phyloP scores from a whole-genome alignment of 2,329 filamentous ascomycete species.

The Capronia epimyces region DNA sequence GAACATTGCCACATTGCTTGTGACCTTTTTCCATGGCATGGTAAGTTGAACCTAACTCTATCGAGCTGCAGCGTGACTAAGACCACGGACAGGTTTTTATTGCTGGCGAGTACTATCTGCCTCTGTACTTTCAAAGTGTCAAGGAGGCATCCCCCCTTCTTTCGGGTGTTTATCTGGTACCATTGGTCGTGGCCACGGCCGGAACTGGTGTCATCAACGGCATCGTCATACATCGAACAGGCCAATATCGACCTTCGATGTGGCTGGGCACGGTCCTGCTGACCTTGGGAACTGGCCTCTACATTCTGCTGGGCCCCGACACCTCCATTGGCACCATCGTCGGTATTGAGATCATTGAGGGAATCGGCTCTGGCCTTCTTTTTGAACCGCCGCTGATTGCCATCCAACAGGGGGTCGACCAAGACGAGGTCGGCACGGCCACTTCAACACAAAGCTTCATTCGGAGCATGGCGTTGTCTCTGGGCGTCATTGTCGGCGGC shows the following conservation, averaged over 20 bases:
- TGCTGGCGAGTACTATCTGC: slow-evolving; percentile 54
- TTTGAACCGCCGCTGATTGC: slow-evolving; percentile 54
- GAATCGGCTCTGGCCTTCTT: slow-evolving; percentile 44
- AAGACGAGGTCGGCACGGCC: slow-evolving; percentile 51
- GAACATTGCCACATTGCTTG: slow-evolving; percentile 41
- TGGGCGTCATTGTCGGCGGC: slow-evolving; percentile 56
- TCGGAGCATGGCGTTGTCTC: slow-evolving; percentile 53
- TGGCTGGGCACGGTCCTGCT: slow-evolving; percentile 42
- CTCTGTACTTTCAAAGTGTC: slow-evolving; percentile 67
- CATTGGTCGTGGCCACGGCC: slow-evolving; percentile 50
- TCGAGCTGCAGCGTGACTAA: slow-evolving; percentile 4
- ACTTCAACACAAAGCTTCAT: slow-evolving; percentile 59
- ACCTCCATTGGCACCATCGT: slow-evolving; percentile 46
- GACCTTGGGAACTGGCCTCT: slow-evolving; percentile 46
- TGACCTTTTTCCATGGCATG: slow-evolving; percentile 32
- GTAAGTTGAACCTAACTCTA: slow-evolving; percentile 6
- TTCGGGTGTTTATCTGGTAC: slow-evolving; percentile 54
- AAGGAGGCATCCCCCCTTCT: slow-evolving; percentile 58
- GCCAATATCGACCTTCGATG: slow-evolving; percentile 45
- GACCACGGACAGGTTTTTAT: slow-evolving; percentile 18
- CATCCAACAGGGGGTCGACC: slow-evolving; percentile 48
- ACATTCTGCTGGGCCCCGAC: slow-evolving; percentile 38
- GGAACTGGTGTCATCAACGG: slow-evolving; percentile 44
- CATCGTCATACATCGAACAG: slow-evolving; percentile 47
- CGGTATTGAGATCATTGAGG: slow-evolving; percentile 39